Conservation (phyloP, 805 yeast genomes). For the Martiniozyma abietophila region DNA sequence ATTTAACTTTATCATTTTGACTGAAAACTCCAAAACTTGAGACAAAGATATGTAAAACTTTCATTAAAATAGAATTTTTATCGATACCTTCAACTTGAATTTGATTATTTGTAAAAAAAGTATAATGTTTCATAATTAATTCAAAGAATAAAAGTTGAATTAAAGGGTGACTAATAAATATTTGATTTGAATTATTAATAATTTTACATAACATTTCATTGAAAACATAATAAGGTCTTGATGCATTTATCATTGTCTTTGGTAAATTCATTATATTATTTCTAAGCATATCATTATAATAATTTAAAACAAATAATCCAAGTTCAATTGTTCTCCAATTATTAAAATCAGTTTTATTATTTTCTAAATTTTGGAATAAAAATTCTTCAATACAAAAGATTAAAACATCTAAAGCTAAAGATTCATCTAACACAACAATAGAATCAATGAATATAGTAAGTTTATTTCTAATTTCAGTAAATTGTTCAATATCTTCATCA, state of each 20-base stretch:
- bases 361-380: slow-evolving; percentile 17
- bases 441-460: slow-evolving; percentile 79
- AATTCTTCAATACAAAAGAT: slow-evolving; percentile 40
- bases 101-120: slow-evolving; percentile 40
- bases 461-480: slow-evolving; percentile 66
- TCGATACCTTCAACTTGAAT: slow-evolving; percentile 31
- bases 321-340: slow-evolving; percentile 87
- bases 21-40: slow-evolving; percentile 78
- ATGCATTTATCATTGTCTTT: slow-evolving; percentile 52
- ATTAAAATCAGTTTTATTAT: slow-evolving; percentile 26
- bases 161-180: slow-evolving; percentile 62
- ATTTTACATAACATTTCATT: slow-evolving; percentile 49
- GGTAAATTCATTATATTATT: slow-evolving; percentile 67
- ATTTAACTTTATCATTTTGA: slow-evolving; percentile 60
- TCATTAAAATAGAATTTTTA: slow-evolving; percentile 43
- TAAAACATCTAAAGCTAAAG: slow-evolving; percentile 27
- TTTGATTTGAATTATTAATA: slow-evolving; percentile 26
- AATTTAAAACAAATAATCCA: slow-evolving; percentile 74
- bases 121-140: slow-evolving; percentile 68
- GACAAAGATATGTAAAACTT: slow-evolving; percentile 68
- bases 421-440: slow-evolving; percentile 39
- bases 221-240: slow-evolving; percentile 56
- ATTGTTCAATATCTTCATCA: slow-evolving; percentile 68
- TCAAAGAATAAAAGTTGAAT: slow-evolving; percentile 81
- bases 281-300: slow-evolving; percentile 70